These are phyloP conservation scores for Pseudocercospora macadamiae DNA, from an alignment of 2,329 filamentous ascomycete genomes.

Conservation along the genomic window DNA sequence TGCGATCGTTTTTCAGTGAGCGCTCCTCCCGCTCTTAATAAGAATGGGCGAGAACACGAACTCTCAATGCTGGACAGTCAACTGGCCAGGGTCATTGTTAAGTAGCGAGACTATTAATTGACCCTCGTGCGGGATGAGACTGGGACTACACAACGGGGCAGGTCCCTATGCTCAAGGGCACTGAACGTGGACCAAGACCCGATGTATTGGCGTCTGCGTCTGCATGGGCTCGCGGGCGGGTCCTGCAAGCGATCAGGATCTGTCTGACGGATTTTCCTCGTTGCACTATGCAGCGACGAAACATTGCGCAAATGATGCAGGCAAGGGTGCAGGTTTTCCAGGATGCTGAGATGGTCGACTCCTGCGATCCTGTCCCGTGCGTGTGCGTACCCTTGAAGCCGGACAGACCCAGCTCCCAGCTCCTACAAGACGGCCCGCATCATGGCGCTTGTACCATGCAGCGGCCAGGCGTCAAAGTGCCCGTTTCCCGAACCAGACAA, in stretches of 20 bases:
- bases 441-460: slow-evolving; percentile 27
- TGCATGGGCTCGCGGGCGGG: slow-evolving; percentile 27
- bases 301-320: slow-evolving; percentile 31
- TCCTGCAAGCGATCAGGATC: slow-evolving; percentile 30
- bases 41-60: slow-evolving; percentile 9
- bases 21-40: slow-evolving; percentile 19
- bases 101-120: slow-evolving; percentile 20
- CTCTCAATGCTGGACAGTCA: slow-evolving; percentile 8
- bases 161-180: slow-evolving; percentile 18
- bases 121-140: slow-evolving; percentile 26
- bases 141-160: slow-evolving; percentile 26
- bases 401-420: slow-evolving; percentile 29
- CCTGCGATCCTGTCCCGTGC: slow-evolving; percentile 23
- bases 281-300: slow-evolving; percentile 31
- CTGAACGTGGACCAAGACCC: slow-evolving; percentile 27
- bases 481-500: slow-evolving; percentile 24
- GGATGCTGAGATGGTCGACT: slow-evolving; percentile 25
- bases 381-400: slow-evolving; percentile 25
- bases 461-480: slow-evolving; percentile 22
- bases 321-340: slow-evolving; percentile 24
- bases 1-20: slow-evolving; percentile 20
- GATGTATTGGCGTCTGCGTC: slow-evolving; percentile 26
- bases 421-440: slow-evolving; percentile 22
- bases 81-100: slow-evolving; percentile 19
- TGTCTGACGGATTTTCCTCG: slow-evolving; percentile 25